Conservation (phyloP, 805 yeast genomes). For the Naumovozyma castellii region DNA sequence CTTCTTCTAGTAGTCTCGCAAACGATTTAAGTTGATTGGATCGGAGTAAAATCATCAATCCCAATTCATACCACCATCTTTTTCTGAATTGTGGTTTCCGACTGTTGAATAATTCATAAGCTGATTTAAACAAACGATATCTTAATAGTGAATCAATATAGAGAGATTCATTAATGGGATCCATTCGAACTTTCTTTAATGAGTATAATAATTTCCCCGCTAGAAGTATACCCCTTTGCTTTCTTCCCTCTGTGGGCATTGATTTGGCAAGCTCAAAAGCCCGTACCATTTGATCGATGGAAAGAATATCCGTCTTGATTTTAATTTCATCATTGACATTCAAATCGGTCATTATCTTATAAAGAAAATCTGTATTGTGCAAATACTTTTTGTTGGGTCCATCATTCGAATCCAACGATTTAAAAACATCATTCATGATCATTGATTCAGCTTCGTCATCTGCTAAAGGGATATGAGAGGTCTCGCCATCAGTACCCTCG, state of each 20-base stretch:
- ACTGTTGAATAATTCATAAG: conserved; percentile 31
- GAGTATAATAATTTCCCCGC: conserved; percentile 38
- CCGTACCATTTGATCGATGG: conserved; percentile 29
- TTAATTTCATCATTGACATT: conserved; percentile 6
- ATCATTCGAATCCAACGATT: neutral
- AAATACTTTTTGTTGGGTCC: conserved; percentile 4
- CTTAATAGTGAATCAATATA: conserved; percentile 38
- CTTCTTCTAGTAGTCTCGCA: conserved; percentile 26
- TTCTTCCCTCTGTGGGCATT: conserved; percentile 29
- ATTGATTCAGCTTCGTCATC: conserved; percentile 8
- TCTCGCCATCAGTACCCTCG: conserved; percentile 2
- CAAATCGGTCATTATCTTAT: conserved; percentile 14
- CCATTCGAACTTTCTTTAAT: conserved; percentile 36
- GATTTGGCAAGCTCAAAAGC: conserved; percentile 36
- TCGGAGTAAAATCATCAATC: conserved; percentile 34
- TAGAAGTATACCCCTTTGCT: conserved; percentile 28
- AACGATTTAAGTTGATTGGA: conserved; percentile 31
- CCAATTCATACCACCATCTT: conserved; percentile 46
- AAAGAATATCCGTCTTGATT: conserved; percentile 5
- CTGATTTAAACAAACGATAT: conserved; percentile 29
- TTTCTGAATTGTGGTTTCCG: conserved; percentile 32
- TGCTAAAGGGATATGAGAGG: conserved; percentile 3
- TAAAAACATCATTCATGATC: conserved; percentile 7
- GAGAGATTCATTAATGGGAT: conserved; percentile 42
- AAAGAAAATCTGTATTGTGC: conserved; percentile 13